Evolutionary conservation across 2,329 filamentous ascomycete species (phyloP), one percentile per base, ranked within the genome.

Genomic region (Westerdykella ornata): DNA sequence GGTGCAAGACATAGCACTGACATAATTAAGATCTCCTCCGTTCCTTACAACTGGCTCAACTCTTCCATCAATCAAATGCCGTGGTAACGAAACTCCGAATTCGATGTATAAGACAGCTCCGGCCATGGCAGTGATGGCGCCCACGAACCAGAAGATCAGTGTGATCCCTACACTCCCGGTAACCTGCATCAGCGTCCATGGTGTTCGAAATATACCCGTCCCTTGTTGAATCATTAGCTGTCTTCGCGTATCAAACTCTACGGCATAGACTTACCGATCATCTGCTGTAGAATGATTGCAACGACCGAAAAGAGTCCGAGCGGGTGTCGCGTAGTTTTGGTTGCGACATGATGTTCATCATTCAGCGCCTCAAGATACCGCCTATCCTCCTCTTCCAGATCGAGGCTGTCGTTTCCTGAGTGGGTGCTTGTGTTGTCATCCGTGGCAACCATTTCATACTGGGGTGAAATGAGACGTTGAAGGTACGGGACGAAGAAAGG

Each of bases 11-110:
- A 18, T 15, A 14, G 13, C 31, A 34, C 47, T 37, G 16, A 53
- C 49, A 22, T 54, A 57, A 31, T 56, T 54, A 18, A 52, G 33
- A 17, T 48, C 46, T 4, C 53, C 54, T 26, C 54, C 54, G 37
- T 47, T 56, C n/a, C 54, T 46, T 3, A 50, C 45, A 7, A 57
- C 43, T 6, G 41, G 38, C 26, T 49, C 37, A 9, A 49, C 42
- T 5, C 39, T 30, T 4, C 53, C 52, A 17, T 56, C 46, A 39
- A 53, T 43, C 7, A 40, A 30, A 34, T 50, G 45, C 32, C 50
- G 45, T 7, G 53, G 53, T 12, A 45, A 41, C 7, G 39, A 47
- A 5, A 56, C 42, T 15, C 53, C 53, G 32, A 51, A 54, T 26
- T 54, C 52, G 22, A 56, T 49, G 37, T 45, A 45, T 6, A 56